phyloP scores from a whole-genome alignment of 2,329 filamentous ascomycete genomes.

The Sphaerulina musiva region DNA sequence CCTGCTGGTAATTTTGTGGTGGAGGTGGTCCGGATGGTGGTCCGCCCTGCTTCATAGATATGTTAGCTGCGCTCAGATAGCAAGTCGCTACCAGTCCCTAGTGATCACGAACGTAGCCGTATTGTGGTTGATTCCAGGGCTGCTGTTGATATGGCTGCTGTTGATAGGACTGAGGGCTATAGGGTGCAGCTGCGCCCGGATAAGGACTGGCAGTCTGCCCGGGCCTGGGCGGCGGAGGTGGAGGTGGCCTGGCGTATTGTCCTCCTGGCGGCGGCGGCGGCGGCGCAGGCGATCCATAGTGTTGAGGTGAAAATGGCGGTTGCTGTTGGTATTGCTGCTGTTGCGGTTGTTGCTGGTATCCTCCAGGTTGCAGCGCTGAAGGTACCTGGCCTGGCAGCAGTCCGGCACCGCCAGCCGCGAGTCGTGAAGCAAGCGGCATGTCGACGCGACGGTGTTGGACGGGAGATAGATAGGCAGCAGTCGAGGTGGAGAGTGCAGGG shows the following conservation, averaged over 20 bases:
- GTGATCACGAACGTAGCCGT: conserved; percentile 31
- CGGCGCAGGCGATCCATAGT: conserved; percentile 29
- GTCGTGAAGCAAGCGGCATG: conserved; percentile 30
- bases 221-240: conserved; percentile 23
- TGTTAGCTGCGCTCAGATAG: conserved; percentile 13
- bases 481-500: neutral
- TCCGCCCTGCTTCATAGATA: conserved; percentile 19
- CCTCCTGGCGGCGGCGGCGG: conserved; percentile 20
- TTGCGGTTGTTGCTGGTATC: conserved; percentile 21
- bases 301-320: conserved; percentile 15
- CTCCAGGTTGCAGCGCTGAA: conserved; percentile 38
- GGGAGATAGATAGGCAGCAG: conserved; percentile 2
- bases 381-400: conserved; percentile 33
- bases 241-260: conserved; percentile 39
- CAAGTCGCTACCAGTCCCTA: neutral
- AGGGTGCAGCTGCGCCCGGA: conserved; percentile 25
- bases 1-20: conserved; percentile 10
- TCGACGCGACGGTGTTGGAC: neutral
- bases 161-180: conserved; percentile 21
- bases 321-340: conserved; percentile 18
- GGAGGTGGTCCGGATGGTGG: conserved; percentile 20
- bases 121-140: conserved; percentile 12
- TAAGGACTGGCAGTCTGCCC: conserved; percentile 21
- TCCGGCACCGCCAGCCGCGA: conserved; percentile 24
- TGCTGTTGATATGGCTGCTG: conserved; percentile 24